Evolutionary conservation across 1,284 basidiomycete species (phyloP).

Genomic region (Cryptococcus sp.): DNA sequence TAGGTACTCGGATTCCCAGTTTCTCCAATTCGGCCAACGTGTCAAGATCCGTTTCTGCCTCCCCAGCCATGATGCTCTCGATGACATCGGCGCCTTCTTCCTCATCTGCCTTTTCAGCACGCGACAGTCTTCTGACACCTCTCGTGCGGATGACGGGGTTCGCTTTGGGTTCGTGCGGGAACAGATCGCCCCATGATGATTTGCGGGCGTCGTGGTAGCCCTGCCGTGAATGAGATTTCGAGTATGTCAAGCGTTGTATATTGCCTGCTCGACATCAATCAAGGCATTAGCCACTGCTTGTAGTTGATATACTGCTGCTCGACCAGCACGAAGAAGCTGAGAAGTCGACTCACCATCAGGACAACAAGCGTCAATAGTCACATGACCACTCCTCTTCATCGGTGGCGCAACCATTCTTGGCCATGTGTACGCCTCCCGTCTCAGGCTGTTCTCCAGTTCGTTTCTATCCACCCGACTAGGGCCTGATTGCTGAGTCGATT

Average conservation of each 20-base stretch:
- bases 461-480: slow-evolving; percentile 10
- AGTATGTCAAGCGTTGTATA: slow-evolving; percentile 86
- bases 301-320: not conserved
- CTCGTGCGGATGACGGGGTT: slow-evolving; percentile 63
- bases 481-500: slow-evolving; percentile 10
- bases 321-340: not conserved
- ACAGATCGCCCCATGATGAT: slow-evolving; percentile 88
- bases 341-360: slow-evolving; percentile 63
- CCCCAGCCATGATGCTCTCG: slow-evolving; percentile 10
- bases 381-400: slow-evolving; percentile 87
- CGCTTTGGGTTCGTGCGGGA: slow-evolving; percentile 82
- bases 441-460: slow-evolving; percentile 28
- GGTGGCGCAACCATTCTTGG: slow-evolving; percentile 88
- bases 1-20: slow-evolving; percentile 16
- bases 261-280: slow-evolving; percentile 61
- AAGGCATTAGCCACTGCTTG: not conserved
- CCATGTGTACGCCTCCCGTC: slow-evolving; percentile 69
- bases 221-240: slow-evolving; percentile 91
- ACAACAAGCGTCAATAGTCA: slow-evolving; percentile 88
- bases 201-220: slow-evolving; percentile 94
- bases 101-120: slow-evolving; percentile 15
- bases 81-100: slow-evolving; percentile 16
- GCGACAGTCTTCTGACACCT: slow-evolving; percentile 41
- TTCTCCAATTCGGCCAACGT: slow-evolving; percentile 13
- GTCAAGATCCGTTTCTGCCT: slow-evolving; percentile 6